phyloP scores from a whole-genome alignment of 768 basidiomycete species.

The Galerina sulciceps region DNA sequence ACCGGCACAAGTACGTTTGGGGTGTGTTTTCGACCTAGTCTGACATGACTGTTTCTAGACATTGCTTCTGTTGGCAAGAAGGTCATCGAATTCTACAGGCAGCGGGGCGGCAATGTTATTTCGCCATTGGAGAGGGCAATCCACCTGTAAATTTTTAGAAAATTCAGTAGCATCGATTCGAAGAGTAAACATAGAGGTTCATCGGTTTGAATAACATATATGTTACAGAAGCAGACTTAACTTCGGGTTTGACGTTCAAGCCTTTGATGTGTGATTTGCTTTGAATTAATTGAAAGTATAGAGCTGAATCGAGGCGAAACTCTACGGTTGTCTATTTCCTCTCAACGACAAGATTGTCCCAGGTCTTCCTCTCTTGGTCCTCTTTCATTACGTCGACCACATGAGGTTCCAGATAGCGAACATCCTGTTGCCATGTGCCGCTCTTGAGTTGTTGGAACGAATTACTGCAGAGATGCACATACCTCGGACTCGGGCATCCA shows the following conservation, averaged over 20 bases:
- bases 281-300: not conserved
- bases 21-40: not conserved
- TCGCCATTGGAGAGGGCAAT: conserved; percentile 83
- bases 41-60: conserved; percentile 42
- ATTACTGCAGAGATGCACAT: conserved; percentile 12
- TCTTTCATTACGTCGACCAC: conserved; percentile 76
- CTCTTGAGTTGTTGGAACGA: not conserved
- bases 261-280: not conserved
- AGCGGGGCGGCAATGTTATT: conserved; percentile 68
- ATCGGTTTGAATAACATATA: no score
- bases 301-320: not conserved
- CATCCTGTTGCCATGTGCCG: conserved; percentile 60
- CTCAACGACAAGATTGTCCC: conserved; percentile 79
- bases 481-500: conserved; percentile 84
- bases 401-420: conserved; percentile 85
- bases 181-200: not conserved
- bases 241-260: not conserved
- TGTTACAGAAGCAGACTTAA: no score
- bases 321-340: conserved; percentile 56
- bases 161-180: not conserved
- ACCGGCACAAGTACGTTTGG: conserved; percentile 67
- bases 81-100: conserved; percentile 86
- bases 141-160: conserved; percentile 22
- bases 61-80: conserved; percentile 85
- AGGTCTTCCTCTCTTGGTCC: conserved; percentile 73